These are phyloP conservation scores for Coelastrella sp. DNA, from an alignment of 139 green algal genomes.

Conservation along the genomic window DNA sequence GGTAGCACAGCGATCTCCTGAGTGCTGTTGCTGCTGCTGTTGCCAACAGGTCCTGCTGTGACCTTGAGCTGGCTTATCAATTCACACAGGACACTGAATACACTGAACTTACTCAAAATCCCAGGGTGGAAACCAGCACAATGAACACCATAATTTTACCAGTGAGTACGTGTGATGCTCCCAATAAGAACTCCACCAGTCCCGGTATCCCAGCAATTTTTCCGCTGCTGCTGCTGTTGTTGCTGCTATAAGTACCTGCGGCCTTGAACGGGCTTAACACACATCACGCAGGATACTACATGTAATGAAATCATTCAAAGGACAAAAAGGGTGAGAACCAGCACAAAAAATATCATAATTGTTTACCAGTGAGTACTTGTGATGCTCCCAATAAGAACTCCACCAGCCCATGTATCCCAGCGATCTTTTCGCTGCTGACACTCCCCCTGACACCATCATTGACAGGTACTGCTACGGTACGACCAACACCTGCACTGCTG, in stretches of 20 bases:
- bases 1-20: no score
- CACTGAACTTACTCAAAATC: background rate
- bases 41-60: no score
- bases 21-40: no score
- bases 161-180: constrained; percentile 23
- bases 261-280: no score
- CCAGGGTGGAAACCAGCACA: background rate
- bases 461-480: background rate
- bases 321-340: background rate
- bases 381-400: constrained; percentile 19
- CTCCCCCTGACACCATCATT: constrained; percentile 17
- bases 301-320: background rate
- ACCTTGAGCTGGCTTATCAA: no score
- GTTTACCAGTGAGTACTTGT: constrained; percentile 14
- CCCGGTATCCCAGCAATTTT: background rate
- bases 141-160: background rate
- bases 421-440: constrained; percentile 16
- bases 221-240: constrained; percentile 18
- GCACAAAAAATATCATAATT: background rate
- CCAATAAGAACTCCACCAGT: constrained; percentile 18
- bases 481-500: background rate
- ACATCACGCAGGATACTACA: no score
- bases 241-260: no score
- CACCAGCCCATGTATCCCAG: background rate
- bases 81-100: background rate